Percentiles rank a stretch among this genome's conserved stretches.
phyloP scores from a whole-genome alignment of 768 basidiomycete species.

The Rubroboletus pulcherrimus region DNA sequence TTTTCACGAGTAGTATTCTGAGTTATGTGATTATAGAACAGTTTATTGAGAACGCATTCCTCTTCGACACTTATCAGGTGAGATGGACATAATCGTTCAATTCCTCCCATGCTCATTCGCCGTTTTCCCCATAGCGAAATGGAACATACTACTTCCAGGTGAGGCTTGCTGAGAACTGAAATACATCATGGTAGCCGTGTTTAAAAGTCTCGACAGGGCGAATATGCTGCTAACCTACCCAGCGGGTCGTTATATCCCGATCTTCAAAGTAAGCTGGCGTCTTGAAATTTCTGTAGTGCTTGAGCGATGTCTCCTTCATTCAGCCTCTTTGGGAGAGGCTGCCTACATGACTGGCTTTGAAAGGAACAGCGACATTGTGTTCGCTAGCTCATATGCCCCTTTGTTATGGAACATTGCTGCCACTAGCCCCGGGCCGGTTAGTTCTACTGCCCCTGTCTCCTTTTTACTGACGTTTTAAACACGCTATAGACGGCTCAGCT shows the following conservation, averaged over 20 bases:
- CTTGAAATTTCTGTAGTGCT: not conserved
- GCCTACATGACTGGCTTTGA: slow-evolving; percentile 68
- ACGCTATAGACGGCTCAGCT: slow-evolving; percentile 44
- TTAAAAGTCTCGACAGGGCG: slow-evolving; percentile 33
- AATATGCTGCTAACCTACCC: slow-evolving; percentile 52
- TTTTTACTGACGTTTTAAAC: not conserved
- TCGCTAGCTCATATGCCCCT: slow-evolving; percentile 58
- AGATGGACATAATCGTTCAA: not conserved
- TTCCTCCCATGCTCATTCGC: not conserved
- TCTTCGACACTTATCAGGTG: slow-evolving; percentile 44
- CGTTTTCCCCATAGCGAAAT: slow-evolving; percentile 38
- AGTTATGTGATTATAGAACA: slow-evolving; percentile 20
- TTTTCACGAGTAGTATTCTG: not conserved
- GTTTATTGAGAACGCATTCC: slow-evolving; percentile 46
- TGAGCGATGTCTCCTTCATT: not conserved
- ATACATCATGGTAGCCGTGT: too few relatives aligned
- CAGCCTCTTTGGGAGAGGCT: slow-evolving; percentile 52
- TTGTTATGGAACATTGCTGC: slow-evolving; percentile 46
- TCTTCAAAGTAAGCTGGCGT: slow-evolving; percentile 40
- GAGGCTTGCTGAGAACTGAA: not conserved
- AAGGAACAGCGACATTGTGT: slow-evolving; percentile 54
- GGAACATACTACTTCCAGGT: slow-evolving; percentile 52
- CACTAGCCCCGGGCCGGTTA: slow-evolving; percentile 46
- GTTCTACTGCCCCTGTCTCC: slow-evolving; percentile 20
- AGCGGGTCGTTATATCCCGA: slow-evolving; percentile 50